These are phyloP conservation scores for Pyrenophora tritici-repentis DNA, from an alignment of 2,329 filamentous ascomycete species.

Conservation along the genomic window DNA sequence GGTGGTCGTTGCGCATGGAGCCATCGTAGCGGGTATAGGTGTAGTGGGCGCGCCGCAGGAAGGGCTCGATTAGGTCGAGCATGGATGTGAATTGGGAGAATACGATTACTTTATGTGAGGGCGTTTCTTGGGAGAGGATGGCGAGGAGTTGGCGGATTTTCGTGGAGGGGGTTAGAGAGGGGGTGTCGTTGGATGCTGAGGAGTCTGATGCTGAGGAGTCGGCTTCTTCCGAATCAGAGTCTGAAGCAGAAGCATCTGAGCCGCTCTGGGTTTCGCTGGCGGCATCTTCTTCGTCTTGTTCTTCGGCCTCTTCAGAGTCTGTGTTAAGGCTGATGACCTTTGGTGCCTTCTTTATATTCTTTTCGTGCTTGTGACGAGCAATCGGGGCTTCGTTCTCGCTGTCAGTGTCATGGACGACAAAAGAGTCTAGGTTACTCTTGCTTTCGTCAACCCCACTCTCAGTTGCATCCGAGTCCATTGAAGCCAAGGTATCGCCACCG, in stretches of 20 bases:
- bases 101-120: slow-evolving; percentile 93
- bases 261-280: slow-evolving; percentile 49
- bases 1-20: slow-evolving; percentile 88
- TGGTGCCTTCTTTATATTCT: slow-evolving; percentile 47
- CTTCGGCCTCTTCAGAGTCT: slow-evolving; percentile 48
- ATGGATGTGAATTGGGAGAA: slow-evolving; percentile 99
- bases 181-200: slow-evolving; percentile 48
- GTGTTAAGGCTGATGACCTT: slow-evolving; percentile 62
- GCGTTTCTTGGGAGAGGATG: slow-evolving; percentile 77
- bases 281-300: slow-evolving; percentile 43
- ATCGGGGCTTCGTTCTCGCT: slow-evolving; percentile 47
- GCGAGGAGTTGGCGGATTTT: slow-evolving; percentile 87
- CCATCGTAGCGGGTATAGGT: slow-evolving; percentile 91
- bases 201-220: slow-evolving; percentile 51
- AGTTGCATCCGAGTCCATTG: slow-evolving; percentile 72
- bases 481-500: slow-evolving; percentile 76
- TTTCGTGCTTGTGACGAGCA: slow-evolving; percentile 29
- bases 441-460: slow-evolving; percentile 58
- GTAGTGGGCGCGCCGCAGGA: slow-evolving; percentile 75
- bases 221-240: slow-evolving; percentile 31
- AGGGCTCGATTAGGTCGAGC: slow-evolving; percentile 94
- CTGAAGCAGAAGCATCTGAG: slow-evolving; percentile 33
- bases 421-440: slow-evolving; percentile 42
- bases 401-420: slow-evolving; percentile 46
- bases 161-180: slow-evolving; percentile 70